Conservation (phyloP, 495 filamentous ascomycete species). For the Aspergillus homomorphus region DNA sequence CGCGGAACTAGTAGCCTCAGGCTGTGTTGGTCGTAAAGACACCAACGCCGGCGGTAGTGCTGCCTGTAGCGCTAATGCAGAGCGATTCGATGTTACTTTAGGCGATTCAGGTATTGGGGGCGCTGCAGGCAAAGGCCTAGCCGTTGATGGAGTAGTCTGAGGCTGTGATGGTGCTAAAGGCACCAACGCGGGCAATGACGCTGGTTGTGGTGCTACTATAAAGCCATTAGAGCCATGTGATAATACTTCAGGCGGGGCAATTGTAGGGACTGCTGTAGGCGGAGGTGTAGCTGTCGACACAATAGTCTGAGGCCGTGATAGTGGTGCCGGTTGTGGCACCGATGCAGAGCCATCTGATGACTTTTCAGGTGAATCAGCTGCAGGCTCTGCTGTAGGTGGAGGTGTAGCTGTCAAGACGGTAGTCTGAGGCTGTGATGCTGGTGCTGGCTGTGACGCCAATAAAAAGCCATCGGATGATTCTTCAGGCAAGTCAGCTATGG, state of each 20-base stretch:
- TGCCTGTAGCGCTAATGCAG: background rate
- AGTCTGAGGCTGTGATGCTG: conserved; percentile 3
- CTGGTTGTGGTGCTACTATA: background rate
- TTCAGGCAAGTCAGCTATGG: too few relatives aligned
- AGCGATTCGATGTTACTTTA: background rate
- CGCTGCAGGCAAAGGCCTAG: conserved; percentile 5
- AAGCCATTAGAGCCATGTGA: background rate
- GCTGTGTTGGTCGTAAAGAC: background rate
- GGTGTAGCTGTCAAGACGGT: too few relatives aligned
- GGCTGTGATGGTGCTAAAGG: conserved; percentile 1
- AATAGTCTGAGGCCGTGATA: conserved; percentile 1
- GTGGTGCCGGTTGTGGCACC: background rate
- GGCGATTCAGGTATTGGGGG: background rate
- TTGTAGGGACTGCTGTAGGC: background rate
- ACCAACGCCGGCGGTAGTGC: background rate
- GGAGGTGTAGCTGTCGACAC: conserved; percentile 5
- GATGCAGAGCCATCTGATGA: too few relatives aligned
- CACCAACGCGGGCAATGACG: background rate
- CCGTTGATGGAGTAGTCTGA: background rate
- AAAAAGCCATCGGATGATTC: too few relatives aligned
- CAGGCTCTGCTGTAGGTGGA: too few relatives aligned
- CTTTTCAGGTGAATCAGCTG: too few relatives aligned
- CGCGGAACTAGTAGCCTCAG: background rate
- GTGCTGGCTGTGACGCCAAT: conserved; percentile 1
- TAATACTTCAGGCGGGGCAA: background rate